Evolutionary conservation across 768 basidiomycete species (phyloP), one percentile per base, ranked within the genome.

Genomic region (Phlegmacium glaucopus): DNA sequence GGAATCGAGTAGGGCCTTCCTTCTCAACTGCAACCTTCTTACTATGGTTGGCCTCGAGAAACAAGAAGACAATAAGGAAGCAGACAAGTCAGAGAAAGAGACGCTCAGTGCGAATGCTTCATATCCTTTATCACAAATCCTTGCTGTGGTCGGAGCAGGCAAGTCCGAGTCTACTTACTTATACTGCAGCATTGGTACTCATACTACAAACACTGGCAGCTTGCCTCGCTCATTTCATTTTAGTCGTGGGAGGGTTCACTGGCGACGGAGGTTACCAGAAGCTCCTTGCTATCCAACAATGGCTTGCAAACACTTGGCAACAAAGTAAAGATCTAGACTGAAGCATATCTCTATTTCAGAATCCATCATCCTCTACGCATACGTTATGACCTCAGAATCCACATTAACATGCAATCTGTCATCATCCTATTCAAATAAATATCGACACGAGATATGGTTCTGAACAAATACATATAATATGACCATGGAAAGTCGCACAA

Each of bases 1-100:
- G n/a, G 80, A 83, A 56, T 75, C 78, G 8, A 73, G 63, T 18
- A 59, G 49, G 8, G 78, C 76, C 4, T 83, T 80, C 58, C 62
- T 66, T 18, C 66, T 77, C 15, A 80, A 81, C 50, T 64, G 67
- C 9, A 72, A 57, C 3, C 62, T 83, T 6, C 77, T 83, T 56
- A 63, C 61, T 5, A 56, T 62, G 13, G 62, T 80, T 22, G 53
- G 61, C 39, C 29, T 49, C 7, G 43, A 58, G 25, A 36, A 47
- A 4, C 46, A 50, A 8, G 55, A 50, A 13, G 45, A 59, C 13
- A 40, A 52, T 11, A 32, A 48, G 37, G 56, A 52, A 10, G 49
- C 49, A 47, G 18, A 10, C 45, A 35, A 12, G 36, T 2, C 37
- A 57, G n/a, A 22, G 22, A 9, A 46, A n/a, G 37, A 26, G 9